Evolutionary conservation across 495 filamentous ascomycete genomes (phyloP).

Genomic region (Aspergillus ellipticus): DNA sequence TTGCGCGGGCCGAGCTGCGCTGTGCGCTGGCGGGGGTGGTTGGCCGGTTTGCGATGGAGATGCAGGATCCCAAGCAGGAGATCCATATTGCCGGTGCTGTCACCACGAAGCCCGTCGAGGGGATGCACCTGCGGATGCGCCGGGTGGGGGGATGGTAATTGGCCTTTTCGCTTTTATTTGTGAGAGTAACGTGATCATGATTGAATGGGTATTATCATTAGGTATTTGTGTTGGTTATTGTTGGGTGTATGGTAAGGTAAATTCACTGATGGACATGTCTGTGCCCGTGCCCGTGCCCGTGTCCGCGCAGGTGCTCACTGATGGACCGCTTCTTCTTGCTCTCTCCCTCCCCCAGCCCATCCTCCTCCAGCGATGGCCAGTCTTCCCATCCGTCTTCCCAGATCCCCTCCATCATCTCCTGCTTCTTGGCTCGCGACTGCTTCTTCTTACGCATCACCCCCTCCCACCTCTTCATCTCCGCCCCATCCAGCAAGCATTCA

Average conservation of each 20-base stretch:
- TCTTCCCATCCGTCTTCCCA: constrained; percentile 58
- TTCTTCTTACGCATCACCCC: constrained; percentile 42
- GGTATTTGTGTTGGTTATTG: no score
- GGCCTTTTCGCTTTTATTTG: background rate
- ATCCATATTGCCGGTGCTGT: constrained; percentile 58
- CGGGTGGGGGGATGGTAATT: constrained; percentile 61
- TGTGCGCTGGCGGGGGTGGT: constrained; percentile 37
- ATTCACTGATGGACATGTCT: no score
- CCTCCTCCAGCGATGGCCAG: constrained; percentile 41
- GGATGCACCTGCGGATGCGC: constrained; percentile 59
- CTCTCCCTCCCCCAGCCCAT: constrained; percentile 13
- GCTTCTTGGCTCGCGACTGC: constrained; percentile 25
- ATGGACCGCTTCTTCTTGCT: constrained; percentile 24
- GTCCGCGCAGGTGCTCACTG: constrained; percentile 25
- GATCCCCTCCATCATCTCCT: constrained; percentile 35
- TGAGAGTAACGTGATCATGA: no score
- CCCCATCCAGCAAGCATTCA: constrained; percentile 46
- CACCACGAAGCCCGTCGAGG: constrained; percentile 62
- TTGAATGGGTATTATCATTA: no score
- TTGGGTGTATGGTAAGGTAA: no score
- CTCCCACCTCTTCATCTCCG: constrained; percentile 50
- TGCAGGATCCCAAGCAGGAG: constrained; percentile 58
- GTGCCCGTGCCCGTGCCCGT: no score
- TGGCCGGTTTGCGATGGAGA: constrained; percentile 43
- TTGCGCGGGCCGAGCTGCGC: constrained; percentile 40